Conservation (phyloP, 1,284 basidiomycete genomes). For the Porodaedalea pini region DNA sequence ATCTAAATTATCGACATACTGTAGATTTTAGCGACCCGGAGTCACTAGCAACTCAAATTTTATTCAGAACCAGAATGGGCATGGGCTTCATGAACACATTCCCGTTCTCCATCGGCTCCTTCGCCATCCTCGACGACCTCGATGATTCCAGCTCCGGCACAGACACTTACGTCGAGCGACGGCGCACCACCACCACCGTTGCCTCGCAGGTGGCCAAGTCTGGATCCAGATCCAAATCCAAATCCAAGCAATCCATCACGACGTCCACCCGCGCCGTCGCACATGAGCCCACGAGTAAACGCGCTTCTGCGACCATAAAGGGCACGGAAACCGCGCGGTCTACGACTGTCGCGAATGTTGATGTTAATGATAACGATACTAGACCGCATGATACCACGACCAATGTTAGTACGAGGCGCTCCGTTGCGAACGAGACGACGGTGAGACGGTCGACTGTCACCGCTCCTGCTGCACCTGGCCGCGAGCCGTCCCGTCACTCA, state of each 20-base stretch:
- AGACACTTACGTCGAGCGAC: constrained; percentile 15
- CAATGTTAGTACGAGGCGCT: neutral
- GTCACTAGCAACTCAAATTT: neutral
- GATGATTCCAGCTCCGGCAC: constrained; percentile 18
- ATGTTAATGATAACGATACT: neutral
- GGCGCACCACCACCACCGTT: neutral
- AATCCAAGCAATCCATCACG: neutral
- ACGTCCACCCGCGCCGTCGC: neutral
- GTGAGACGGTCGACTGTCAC: constrained; percentile 10
- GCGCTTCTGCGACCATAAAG: neutral
- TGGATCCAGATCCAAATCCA: neutral
- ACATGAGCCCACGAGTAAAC: neutral
- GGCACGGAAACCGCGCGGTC: constrained; percentile 2
- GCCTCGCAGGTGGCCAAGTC: neutral
- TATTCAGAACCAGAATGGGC: neutral
- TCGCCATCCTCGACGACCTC: constrained; percentile 20
- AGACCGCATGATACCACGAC: neutral
- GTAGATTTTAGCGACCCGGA: neutral
- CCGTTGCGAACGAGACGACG: constrained; percentile 5
- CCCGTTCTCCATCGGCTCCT: constrained; percentile 14
- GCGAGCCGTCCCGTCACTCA: constrained; percentile 2
- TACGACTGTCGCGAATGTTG: neutral
- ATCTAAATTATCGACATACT: neutral
- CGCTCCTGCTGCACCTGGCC: constrained; percentile 1
- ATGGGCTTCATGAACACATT: constrained; percentile 15